phyloP scores from a whole-genome alignment of 306 rosid species.

The Lotus japonicus region DNA sequence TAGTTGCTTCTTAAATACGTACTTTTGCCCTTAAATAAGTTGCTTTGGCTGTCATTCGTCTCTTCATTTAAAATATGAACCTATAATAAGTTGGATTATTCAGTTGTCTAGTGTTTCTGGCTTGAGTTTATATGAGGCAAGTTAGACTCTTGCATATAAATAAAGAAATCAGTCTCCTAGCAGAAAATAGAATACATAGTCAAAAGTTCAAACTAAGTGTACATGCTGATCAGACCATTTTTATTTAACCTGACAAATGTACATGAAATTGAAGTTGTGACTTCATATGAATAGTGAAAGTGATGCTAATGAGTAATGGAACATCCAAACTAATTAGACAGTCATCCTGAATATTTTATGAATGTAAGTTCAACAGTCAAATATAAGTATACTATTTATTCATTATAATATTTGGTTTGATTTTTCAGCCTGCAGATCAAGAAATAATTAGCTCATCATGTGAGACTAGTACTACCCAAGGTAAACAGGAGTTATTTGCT shows the following conservation, averaged over 20 bases:
- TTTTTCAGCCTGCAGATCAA: not conserved
- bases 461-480: not conserved
- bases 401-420: not conserved
- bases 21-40: too few relatives aligned
- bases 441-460: not conserved
- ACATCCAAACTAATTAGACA: not conserved
- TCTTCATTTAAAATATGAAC: not conserved
- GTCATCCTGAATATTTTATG: not conserved
- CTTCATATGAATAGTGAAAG: not conserved
- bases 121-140: not conserved
- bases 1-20: too few relatives aligned
- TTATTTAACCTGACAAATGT: constrained; percentile 5
- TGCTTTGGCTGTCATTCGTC: too few relatives aligned
- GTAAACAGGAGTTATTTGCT: not conserved
- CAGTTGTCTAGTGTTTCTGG: constrained; percentile 2
- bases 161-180: not conserved
- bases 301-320: not conserved
- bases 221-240: not conserved
- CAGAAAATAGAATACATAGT: not conserved
- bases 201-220: not conserved
- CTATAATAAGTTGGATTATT: constrained; percentile 2
- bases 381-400: not conserved
- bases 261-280: constrained; percentile 7
- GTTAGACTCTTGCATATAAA: not conserved
- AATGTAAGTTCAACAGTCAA: not conserved